Evolutionary conservation across 2,329 filamentous ascomycete genomes (phyloP).

Genomic region (Leptographium wingfieldii): DNA sequence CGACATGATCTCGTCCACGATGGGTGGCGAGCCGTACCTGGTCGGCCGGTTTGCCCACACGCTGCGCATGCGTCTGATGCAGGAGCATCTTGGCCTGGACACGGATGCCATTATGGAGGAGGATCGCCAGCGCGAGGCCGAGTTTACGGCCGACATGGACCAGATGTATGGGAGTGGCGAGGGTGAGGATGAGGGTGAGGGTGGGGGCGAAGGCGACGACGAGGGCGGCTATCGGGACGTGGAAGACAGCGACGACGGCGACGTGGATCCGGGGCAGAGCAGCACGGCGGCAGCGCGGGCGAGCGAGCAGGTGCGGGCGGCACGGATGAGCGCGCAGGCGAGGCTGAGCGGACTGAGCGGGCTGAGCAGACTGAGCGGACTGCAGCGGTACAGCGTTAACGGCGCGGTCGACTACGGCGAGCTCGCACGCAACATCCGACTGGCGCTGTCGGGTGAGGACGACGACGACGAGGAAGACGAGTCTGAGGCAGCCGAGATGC

Average conservation of each 20-base stretch:
- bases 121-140: slow-evolving; percentile 46
- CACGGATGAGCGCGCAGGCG: too few relatives aligned
- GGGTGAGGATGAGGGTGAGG: slow-evolving; percentile 20
- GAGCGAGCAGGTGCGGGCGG: too few relatives aligned
- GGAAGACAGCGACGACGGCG: background rate
- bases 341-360: too few relatives aligned
- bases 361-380: too few relatives aligned
- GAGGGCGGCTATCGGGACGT: slow-evolving; percentile 34
- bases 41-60: slow-evolving; percentile 91
- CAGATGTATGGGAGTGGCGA: slow-evolving; percentile 46
- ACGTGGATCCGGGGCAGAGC: background rate
- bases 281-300: slow-evolving; percentile 3
- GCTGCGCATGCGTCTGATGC: slow-evolving; percentile 84
- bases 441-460: background rate
- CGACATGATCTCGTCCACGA: slow-evolving; percentile 81
- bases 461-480: slow-evolving; percentile 14
- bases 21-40: slow-evolving; percentile 80
- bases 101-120: slow-evolving; percentile 83
- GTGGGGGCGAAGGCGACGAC: background rate
- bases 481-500: slow-evolving; percentile 14
- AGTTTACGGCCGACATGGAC: slow-evolving; percentile 47
- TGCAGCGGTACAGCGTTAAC: background rate
- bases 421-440: too few relatives aligned
- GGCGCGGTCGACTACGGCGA: background rate
- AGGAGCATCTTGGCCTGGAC: slow-evolving; percentile 91